Base-by-base conservation (phyloP, 2,329 filamentous ascomycete genomes). In the Fusarium austroafricanum region DNA sequence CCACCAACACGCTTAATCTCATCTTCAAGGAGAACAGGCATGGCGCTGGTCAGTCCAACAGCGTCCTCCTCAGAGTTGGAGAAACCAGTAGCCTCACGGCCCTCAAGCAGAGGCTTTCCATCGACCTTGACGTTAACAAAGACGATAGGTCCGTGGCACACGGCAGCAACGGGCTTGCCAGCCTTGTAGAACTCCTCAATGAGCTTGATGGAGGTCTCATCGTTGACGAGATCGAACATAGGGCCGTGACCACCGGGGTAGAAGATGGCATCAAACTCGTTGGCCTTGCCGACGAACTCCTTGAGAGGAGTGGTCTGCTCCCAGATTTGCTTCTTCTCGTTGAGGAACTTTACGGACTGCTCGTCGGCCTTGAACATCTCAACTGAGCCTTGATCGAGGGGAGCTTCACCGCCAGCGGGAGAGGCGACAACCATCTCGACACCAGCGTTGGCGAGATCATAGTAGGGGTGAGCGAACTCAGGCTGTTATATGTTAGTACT, bases 121-220 rank as follows among this genome's bases (percentile, higher is more conserved):
- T 83, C 79, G 20, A 83, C 73, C 71, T 83, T 86, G 35, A 86
- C 89, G 68, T 89, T 84, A 47, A 84, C 81, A 17, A 92, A 81
- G 14, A 85, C 90, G 5, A 86, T 86, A 4, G 90, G 88, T 8
- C 89, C 90, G 78, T 92, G 90, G 81, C 90, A 92, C 44, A 92
- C 89, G 5, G 90, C 87, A 0, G 87, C 81, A 15, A 92, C 84
- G 55, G 88, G 81, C 82, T 91, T 91, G 65, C 84, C 86, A 5
- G 83, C 82, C 38, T 81, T 79, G 72, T 83, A 85, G 75, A 92
- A 91, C 75, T 91, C 87, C 62, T 82, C 79, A 72, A 90, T 87
- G 35, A 92, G 79, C 64, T 83, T 79, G 68, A 88, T 85, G 26
- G 86, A 89, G n/a, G 82, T 80, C 20, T 79, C 66, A 73, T 90